A percentile compares a stretch with the other conserved stretches of the same genome.
These are phyloP conservation scores for Solanum rostratum DNA, from an alignment of 257 asterid genomes.

Conservation along the genomic window DNA sequence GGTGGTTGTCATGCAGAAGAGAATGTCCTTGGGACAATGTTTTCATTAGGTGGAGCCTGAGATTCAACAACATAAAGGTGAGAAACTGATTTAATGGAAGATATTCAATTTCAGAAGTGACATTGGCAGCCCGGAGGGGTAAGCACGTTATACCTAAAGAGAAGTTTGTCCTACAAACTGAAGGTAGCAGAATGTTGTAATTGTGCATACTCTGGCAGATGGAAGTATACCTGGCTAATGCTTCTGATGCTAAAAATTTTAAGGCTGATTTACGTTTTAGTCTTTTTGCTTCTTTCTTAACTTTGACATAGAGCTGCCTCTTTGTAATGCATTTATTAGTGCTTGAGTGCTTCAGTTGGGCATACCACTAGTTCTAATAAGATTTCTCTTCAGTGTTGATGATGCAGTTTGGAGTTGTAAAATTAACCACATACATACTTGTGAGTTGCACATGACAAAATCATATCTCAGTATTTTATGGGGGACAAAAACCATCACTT, in stretches of 20 bases:
- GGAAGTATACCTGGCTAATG: not conserved
- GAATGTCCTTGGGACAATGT: not conserved
- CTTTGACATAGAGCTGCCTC: not conserved
- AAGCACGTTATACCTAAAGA: not conserved
- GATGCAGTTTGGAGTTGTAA: not conserved
- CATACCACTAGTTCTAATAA: not conserved
- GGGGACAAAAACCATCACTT: not conserved
- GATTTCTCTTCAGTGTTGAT: not conserved
- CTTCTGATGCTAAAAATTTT: not conserved
- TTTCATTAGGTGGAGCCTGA: not conserved
- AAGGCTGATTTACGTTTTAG: not conserved
- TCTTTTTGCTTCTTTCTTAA: not conserved
- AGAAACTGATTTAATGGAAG: not conserved
- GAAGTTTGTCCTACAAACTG: not conserved
- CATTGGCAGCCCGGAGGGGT: not conserved
- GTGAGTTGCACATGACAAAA: not conserved
- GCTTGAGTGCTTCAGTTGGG: not conserved
- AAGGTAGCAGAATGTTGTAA: not conserved
- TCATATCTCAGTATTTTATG: not conserved
- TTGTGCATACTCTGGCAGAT: not conserved
- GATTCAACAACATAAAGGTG: not conserved
- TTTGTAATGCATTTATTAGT: not conserved
- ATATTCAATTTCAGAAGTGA: not conserved
- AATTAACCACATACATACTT: not conserved
- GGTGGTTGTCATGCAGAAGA: not conserved